Evolutionary conservation across 2,329 filamentous ascomycete species (phyloP).

Genomic region (Hyphodiscus sp.): DNA sequence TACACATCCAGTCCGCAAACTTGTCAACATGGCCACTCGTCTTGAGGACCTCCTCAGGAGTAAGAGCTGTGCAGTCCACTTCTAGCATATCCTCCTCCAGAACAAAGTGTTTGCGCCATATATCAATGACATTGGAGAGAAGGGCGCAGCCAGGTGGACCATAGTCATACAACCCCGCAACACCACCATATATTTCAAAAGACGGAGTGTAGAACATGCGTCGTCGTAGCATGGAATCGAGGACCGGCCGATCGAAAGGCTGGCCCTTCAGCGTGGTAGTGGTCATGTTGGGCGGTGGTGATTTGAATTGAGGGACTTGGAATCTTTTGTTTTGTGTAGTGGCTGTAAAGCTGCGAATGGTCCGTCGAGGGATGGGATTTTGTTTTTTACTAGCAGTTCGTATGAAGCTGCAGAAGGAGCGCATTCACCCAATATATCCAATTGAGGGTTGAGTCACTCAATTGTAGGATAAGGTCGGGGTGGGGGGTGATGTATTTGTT

Average conservation of each 20-base stretch:
- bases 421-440: conserved; percentile 32
- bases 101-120: conserved; percentile 71
- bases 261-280: conserved; percentile 82
- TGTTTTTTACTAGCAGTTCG: conserved; percentile 25
- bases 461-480: background rate
- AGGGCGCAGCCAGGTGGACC: conserved; percentile 65
- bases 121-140: conserved; percentile 62
- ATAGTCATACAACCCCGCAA: conserved; percentile 72
- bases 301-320: conserved; percentile 16
- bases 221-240: conserved; percentile 82
- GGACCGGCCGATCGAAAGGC: conserved; percentile 72
- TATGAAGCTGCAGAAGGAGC: conserved; percentile 32
- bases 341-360: conserved; percentile 35
- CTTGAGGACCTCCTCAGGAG: conserved; percentile 89
- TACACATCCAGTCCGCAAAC: conserved; percentile 96
- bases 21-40: conserved; percentile 96
- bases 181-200: conserved; percentile 91
- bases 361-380: conserved; percentile 11
- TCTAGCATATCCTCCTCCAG: conserved; percentile 69
- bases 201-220: conserved; percentile 92
- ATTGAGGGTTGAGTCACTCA: conserved; percentile 12
- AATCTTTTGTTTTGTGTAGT: conserved; percentile 30
- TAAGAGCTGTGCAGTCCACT: conserved; percentile 82
- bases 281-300: conserved; percentile 39
- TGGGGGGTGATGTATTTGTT: background rate